phyloP scores from a whole-genome alignment of 202 grass and related monocot genomes.

The Brachypodium distachyon region DNA sequence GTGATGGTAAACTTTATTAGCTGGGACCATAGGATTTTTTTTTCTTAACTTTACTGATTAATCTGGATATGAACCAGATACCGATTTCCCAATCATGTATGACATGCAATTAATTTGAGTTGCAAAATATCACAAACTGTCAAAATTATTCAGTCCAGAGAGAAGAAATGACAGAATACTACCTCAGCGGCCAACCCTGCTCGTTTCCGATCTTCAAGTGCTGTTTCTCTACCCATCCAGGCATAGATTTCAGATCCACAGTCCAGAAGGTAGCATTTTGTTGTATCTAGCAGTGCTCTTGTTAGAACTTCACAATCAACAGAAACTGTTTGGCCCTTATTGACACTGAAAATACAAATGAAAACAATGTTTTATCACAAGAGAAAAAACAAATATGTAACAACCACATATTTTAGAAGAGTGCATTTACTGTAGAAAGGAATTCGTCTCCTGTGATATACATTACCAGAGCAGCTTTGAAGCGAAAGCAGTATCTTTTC shows the following conservation, averaged over 20 bases:
- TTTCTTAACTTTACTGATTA: neutral
- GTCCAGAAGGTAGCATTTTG: conserved; percentile 90
- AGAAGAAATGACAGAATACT: conserved; percentile 20
- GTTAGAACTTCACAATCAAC: conserved; percentile 59
- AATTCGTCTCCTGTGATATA: conserved; percentile 17
- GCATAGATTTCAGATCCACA: conserved; percentile 83
- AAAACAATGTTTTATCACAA: neutral
- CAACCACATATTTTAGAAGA: neutral
- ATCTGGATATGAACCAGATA: neutral
- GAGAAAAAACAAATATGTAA: neutral
- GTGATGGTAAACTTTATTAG: neutral
- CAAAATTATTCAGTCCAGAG: neutral
- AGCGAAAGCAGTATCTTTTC: conserved; percentile 43
- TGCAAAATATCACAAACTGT: neutral
- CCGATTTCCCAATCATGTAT: neutral
- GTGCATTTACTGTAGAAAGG: neutral
- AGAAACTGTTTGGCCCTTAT: conserved; percentile 59
- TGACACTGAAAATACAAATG: conserved; percentile 44
- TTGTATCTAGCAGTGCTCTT: conserved; percentile 74
- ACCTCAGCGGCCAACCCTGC: conserved; percentile 87
- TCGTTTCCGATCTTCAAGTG: conserved; percentile 80
- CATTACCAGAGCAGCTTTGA: conserved; percentile 73
- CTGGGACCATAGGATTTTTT: neutral
- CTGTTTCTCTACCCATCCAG: conserved; percentile 95
- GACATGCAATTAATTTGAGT: neutral